These are phyloP conservation scores for Boletus rex-veris DNA, from an alignment of 768 basidiomycete genomes.

Conservation along the genomic window DNA sequence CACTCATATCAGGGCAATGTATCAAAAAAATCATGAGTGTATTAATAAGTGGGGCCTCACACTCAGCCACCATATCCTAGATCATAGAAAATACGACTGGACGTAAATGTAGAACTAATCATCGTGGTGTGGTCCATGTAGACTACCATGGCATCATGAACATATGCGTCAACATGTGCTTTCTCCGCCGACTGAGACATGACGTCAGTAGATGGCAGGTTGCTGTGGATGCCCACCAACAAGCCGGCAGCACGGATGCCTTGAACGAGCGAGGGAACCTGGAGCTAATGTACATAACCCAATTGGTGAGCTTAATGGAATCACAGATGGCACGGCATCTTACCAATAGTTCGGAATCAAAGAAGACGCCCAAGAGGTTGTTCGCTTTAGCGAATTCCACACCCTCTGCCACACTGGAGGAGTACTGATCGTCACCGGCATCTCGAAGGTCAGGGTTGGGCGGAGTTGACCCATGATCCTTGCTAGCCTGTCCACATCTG, in stretches of 20 bases:
- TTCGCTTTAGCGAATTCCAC: conserved; percentile 92
- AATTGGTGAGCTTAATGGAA: conserved; percentile 13
- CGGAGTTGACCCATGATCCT: conserved; percentile 38
- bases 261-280: conserved; percentile 86
- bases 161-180: conserved; percentile 62
- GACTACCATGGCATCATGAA: conserved; percentile 60
- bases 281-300: conserved; percentile 40
- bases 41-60: conserved; percentile 14
- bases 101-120: conserved; percentile 36
- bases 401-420: conserved; percentile 78
- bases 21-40: conserved; percentile 25
- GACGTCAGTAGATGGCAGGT: conserved; percentile 39
- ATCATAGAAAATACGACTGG: conserved; percentile 18
- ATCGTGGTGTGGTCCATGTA: conserved; percentile 61
- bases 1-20: conserved; percentile 22
- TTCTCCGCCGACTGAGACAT: conserved; percentile 40
- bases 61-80: conserved; percentile 23
- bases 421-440: conserved; percentile 46
- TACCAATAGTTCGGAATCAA: conserved; percentile 86
- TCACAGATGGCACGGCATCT: conserved; percentile 22
- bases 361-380: conserved; percentile 88
- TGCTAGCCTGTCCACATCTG: conserved; percentile 67
- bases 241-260: conserved; percentile 87
- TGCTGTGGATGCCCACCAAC: conserved; percentile 81
- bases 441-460: conserved; percentile 35